Evolutionary conservation across 306 rosid species (phyloP).

Genomic region (Casuarina glauca): DNA sequence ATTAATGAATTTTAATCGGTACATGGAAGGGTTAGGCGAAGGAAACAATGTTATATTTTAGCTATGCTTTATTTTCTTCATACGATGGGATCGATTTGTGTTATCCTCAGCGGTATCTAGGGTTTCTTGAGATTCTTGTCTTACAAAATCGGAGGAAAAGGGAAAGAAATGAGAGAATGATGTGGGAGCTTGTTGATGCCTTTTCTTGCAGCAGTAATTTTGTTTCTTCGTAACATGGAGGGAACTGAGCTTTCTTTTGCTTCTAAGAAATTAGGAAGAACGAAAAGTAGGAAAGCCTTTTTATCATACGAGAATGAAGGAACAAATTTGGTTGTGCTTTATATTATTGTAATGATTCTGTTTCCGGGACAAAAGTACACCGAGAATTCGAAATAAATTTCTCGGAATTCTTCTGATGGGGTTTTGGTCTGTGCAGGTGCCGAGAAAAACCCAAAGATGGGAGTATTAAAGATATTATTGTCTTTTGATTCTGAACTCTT

Average conservation of each 20-base stretch:
- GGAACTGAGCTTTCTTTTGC: neutral
- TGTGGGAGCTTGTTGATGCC: neutral
- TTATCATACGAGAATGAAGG: neutral
- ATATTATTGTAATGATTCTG: too few species aligned
- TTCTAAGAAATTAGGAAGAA: neutral
- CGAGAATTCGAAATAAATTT: neutral
- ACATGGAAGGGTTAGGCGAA: neutral
- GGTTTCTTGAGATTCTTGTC: neutral
- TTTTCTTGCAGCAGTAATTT: neutral
- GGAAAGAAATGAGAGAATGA: neutral
- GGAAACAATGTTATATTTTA: neutral
- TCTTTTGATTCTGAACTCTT: neutral
- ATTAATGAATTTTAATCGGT: neutral
- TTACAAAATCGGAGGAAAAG: neutral
- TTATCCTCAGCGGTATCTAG: neutral
- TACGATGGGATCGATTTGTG: neutral
- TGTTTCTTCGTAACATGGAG: neutral
- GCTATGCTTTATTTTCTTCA: neutral
- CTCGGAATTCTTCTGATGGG: neutral
- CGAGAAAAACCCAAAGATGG: neutral
- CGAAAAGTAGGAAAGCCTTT: neutral
- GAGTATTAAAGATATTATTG: neutral
- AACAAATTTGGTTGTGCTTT: neutral
- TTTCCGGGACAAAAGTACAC: neutral
- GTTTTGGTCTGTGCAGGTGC: neutral